These are phyloP conservation scores for Cordyceps fumosorosea DNA, from an alignment of 2,329 filamentous ascomycete species.

Conservation along the genomic window DNA sequence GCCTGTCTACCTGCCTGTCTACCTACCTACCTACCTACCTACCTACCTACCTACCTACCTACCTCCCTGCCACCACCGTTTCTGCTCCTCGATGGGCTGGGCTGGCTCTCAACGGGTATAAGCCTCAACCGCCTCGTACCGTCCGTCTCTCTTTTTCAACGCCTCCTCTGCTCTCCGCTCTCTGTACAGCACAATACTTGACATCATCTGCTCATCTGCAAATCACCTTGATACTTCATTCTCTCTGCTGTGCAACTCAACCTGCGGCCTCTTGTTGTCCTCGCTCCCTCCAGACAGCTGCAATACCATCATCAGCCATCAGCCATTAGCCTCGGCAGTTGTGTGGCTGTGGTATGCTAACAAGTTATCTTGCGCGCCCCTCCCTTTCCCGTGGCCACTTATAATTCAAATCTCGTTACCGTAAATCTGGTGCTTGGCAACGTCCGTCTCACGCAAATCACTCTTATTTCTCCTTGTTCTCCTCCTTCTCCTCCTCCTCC, in stretches of 20 bases:
- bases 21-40: too few species aligned
- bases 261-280: too few species aligned
- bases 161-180: neutral
- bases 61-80: neutral
- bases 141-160: neutral
- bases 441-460: constrained; percentile 2
- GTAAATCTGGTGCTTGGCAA: constrained; percentile 13
- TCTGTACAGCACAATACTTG: neutral
- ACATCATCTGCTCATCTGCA: neutral
- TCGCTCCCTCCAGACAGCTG: too few species aligned
- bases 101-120: neutral
- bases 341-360: constrained; percentile 9
- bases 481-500: neutral
- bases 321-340: constrained; percentile 9
- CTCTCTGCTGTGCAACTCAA: neutral
- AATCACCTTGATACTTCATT: neutral
- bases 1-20: neutral
- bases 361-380: constrained; percentile 2
- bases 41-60: too few species aligned
- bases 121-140: neutral
- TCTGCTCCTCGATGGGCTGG: neutral
- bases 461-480: constrained; percentile 6
- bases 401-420: constrained; percentile 12
- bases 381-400: constrained; percentile 8
- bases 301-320: too few species aligned